These are phyloP conservation scores for Salvia miltiorrhiza DNA, from an alignment of 257 asterid genomes.

Conservation along the genomic window DNA sequence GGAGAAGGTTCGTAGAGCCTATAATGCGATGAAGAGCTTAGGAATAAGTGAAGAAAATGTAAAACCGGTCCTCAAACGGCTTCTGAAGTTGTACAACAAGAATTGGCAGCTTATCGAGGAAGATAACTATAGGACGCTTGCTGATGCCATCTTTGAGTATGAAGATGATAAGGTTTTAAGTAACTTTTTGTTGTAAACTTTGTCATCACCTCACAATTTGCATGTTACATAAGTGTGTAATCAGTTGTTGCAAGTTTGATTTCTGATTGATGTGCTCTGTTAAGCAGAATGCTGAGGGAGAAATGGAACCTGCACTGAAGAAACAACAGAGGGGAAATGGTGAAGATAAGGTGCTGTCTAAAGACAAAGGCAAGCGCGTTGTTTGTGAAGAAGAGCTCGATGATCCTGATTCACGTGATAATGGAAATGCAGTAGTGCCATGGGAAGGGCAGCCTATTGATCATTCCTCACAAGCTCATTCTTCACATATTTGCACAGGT, in stretches of 20 bases:
- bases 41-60: conserved; percentile 34
- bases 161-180: conserved; percentile 47
- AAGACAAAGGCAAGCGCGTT: conserved; percentile 10
- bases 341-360: conserved; percentile 23
- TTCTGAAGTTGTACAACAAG: conserved; percentile 31
- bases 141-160: conserved; percentile 57
- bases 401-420: conserved; percentile 3
- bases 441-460: conserved; percentile 16
- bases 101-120: conserved; percentile 62
- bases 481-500: conserved; percentile 32
- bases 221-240: no score
- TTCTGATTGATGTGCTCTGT: conserved; percentile 3
- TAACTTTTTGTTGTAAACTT: conserved; percentile 5
- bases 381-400: not conserved
- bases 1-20: conserved; percentile 33
- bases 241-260: not conserved
- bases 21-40: conserved; percentile 39
- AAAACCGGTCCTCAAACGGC: conserved; percentile 49
- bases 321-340: conserved; percentile 27
- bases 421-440: conserved; percentile 6
- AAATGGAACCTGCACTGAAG: conserved; percentile 29
- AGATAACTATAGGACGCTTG: conserved; percentile 51
- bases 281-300: conserved; percentile 22
- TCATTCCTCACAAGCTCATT: conserved; percentile 7
- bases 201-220: not conserved